Conservation (phyloP, 2,329 filamentous ascomycete genomes). For the Zasmidium cellare region DNA sequence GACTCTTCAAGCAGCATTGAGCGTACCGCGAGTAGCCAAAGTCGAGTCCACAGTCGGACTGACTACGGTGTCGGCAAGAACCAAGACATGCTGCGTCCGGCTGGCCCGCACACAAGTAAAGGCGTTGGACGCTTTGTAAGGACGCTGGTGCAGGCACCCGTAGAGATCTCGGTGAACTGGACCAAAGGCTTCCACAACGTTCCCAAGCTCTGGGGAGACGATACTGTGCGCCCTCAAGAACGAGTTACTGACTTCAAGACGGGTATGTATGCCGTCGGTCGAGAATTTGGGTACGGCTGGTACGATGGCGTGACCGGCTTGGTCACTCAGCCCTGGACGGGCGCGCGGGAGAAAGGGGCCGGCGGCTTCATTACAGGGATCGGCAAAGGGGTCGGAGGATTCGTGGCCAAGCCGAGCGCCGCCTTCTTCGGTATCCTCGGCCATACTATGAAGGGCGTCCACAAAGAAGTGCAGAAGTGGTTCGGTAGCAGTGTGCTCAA, state of each 20-base stretch:
- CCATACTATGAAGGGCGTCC: constrained; percentile 71
- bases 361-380: constrained; percentile 71
- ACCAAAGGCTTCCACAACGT: constrained; percentile 72
- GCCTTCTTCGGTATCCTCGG: constrained; percentile 60
- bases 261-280: constrained; percentile 42
- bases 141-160: constrained; percentile 50
- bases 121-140: constrained; percentile 25
- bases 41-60: no score
- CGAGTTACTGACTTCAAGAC: constrained; percentile 66
- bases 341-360: constrained; percentile 57
- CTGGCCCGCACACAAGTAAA: constrained; percentile 21
- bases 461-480: constrained; percentile 65
- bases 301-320: constrained; percentile 73
- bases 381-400: constrained; percentile 71
- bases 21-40: no score
- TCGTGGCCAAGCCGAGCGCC: constrained; percentile 70
- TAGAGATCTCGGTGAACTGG: constrained; percentile 61
- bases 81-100: background rate
- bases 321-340: constrained; percentile 67
- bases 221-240: constrained; percentile 64
- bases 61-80: background rate
- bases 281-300: constrained; percentile 68
- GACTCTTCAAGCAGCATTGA: no score
- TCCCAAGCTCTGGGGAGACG: constrained; percentile 68
- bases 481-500: constrained; percentile 69